These are phyloP conservation scores for Volvox reticuliferus DNA, from an alignment of 139 green algal species.

Conservation along the genomic window DNA sequence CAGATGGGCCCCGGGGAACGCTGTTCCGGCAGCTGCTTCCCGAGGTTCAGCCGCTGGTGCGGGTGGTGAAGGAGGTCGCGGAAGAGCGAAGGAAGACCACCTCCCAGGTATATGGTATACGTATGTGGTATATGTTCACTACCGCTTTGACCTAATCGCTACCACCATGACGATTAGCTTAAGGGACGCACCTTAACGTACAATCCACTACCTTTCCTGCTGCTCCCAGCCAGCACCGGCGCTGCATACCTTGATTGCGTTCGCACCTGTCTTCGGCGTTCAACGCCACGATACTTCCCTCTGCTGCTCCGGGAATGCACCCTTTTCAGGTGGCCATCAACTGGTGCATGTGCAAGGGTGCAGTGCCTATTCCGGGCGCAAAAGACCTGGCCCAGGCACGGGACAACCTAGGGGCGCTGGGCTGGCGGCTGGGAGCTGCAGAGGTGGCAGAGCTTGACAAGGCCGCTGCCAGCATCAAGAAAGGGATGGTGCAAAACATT, in stretches of 20 bases:
- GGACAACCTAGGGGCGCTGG: slow-evolving; percentile 76
- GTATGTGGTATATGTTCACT: slow-evolving; percentile 4
- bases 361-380: slow-evolving; percentile 94
- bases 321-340: slow-evolving; percentile 91
- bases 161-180: no score
- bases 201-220: no score
- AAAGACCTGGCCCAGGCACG: slow-evolving; percentile 77
- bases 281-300: background rate
- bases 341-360: slow-evolving; percentile 96
- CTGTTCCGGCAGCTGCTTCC: slow-evolving; percentile 92
- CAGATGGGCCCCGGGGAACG: slow-evolving; percentile 76
- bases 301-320: background rate
- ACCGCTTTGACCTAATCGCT: no score
- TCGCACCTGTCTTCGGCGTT: background rate
- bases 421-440: slow-evolving; percentile 75
- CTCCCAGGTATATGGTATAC: slow-evolving; percentile 63
- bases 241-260: no score
- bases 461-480: slow-evolving; percentile 60
- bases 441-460: slow-evolving; percentile 82
- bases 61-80: slow-evolving; percentile 74
- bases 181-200: no score
- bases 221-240: no score
- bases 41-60: slow-evolving; percentile 67
- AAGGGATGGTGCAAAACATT: slow-evolving; percentile 91
- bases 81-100: slow-evolving; percentile 74